phyloP scores from a whole-genome alignment of 1,139 yeast species.

The Zygosaccharomyces sapae region DNA sequence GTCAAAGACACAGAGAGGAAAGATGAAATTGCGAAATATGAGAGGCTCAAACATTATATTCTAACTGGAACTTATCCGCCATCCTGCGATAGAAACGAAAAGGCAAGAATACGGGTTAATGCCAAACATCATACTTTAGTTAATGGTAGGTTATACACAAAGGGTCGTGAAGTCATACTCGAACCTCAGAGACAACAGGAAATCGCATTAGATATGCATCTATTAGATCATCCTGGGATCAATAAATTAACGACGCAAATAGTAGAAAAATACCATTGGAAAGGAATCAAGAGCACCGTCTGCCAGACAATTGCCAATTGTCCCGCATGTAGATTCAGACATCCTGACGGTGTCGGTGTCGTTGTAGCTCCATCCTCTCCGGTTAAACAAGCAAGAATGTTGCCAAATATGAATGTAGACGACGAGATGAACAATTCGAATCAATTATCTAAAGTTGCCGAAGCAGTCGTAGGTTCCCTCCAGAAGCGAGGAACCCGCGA shows the following conservation, averaged over 20 bases:
- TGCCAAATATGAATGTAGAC: conserved; percentile 22
- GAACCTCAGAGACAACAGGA: conserved; percentile 71
- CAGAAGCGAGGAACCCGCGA: conserved; percentile 17
- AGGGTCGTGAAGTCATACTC: conserved; percentile 76
- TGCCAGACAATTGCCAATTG: conserved; percentile 76
- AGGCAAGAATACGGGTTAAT: conserved; percentile 75
- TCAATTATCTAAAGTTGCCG: conserved; percentile 26
- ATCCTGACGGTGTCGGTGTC: conserved; percentile 33
- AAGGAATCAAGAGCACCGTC: conserved; percentile 83
- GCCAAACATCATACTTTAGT: conserved; percentile 43
- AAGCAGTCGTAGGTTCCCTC: conserved; percentile 25
- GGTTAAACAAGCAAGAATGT: conserved; percentile 33
- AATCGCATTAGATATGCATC: conserved; percentile 69
- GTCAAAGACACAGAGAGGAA: conserved; percentile 29
- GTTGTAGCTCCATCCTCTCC: conserved; percentile 26
- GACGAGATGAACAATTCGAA: conserved; percentile 22
- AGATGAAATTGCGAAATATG: conserved; percentile 46
- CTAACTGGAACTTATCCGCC: conserved; percentile 87
- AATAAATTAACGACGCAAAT: conserved; percentile 78
- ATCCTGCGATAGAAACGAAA: conserved; percentile 74
- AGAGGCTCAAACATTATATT: conserved; percentile 70
- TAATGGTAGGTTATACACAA: conserved; percentile 36
- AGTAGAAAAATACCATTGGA: conserved; percentile 84
- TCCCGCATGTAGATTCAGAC: conserved; percentile 58
- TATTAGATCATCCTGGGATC: conserved; percentile 77